phyloP scores from a whole-genome alignment of 163 green algal genomes.

The Scenedesmus sp. region DNA sequence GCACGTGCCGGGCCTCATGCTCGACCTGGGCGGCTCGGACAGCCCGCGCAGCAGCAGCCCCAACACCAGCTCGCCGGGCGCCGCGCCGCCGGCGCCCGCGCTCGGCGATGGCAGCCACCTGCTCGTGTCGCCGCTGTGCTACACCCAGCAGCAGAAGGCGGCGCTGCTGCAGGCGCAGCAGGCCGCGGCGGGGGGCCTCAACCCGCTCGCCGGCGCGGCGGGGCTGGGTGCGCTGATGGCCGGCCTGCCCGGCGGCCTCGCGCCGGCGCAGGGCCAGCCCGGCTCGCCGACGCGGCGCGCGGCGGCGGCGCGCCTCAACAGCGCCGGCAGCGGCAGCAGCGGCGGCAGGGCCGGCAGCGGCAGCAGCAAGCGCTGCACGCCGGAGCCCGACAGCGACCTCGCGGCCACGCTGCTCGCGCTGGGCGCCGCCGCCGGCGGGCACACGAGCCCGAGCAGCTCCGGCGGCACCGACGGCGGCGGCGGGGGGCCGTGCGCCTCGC shows the following conservation, averaged over 20 bases:
- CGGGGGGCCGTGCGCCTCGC: neutral
- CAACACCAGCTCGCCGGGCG: neutral
- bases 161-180: constrained; percentile 13
- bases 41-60: constrained; percentile 24
- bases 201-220: neutral
- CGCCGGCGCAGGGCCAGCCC: constrained; percentile 10
- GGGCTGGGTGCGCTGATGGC: neutral
- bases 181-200: constrained; percentile 1
- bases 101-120: neutral
- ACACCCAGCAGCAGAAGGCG: neutral
- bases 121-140: neutral
- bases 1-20: constrained; percentile 22
- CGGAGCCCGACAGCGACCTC: constrained; percentile 36
- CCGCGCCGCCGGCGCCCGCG: neutral
- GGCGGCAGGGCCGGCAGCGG: constrained; percentile 2
- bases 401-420: constrained; percentile 5
- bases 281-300: neutral
- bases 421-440: neutral
- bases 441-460: constrained; percentile 2
- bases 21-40: neutral
- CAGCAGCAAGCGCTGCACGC: constrained; percentile 43
- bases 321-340: constrained; percentile 22
- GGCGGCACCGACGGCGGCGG: neutral
- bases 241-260: neutral
- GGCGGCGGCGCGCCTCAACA: neutral